These are phyloP conservation scores for Scutellaria baicalensis DNA, from an alignment of 257 asterid genomes.

Conservation along the genomic window DNA sequence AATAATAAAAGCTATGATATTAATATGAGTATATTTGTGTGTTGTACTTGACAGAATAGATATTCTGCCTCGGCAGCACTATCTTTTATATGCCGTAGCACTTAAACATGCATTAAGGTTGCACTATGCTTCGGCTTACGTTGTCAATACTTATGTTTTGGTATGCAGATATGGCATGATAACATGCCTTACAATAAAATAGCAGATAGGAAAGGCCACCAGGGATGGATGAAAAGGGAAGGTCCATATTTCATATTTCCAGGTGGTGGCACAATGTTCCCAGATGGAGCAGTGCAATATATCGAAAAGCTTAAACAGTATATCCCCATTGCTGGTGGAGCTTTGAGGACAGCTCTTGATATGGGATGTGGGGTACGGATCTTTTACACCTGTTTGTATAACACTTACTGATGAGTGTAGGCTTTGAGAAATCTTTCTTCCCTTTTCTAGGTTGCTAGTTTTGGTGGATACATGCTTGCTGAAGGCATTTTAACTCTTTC, in stretches of 20 bases:
- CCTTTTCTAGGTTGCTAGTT: slow-evolving; percentile 87
- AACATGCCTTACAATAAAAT: slow-evolving; percentile 91
- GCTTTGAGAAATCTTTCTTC: background rate
- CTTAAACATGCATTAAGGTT: background rate
- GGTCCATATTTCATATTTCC: slow-evolving; percentile 88
- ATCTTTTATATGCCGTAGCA: background rate
- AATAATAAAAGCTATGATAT: background rate
- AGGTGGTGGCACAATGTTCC: slow-evolving; percentile 98
- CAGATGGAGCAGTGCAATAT: slow-evolving; percentile 87
- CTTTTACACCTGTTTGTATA: background rate
- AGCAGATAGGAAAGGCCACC: slow-evolving; percentile 97
- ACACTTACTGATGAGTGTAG: background rate
- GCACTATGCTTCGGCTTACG: slow-evolving; percentile 1
- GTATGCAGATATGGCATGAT: slow-evolving; percentile 85
- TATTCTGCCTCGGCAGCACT: background rate
- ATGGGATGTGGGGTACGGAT: slow-evolving; percentile 94
- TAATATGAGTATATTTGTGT: background rate
- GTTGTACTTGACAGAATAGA: background rate
- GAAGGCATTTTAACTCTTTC: slow-evolving; percentile 83
- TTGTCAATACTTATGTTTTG: slow-evolving; percentile 6
- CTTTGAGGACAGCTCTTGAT: slow-evolving; percentile 91
- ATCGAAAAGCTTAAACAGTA: slow-evolving; percentile 92
- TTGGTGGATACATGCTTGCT: slow-evolving; percentile 85
- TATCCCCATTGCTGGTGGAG: slow-evolving; percentile 82
- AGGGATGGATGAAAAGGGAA: slow-evolving; percentile 97